phyloP scores from a whole-genome alignment of 441 rosid species.

The Hura crepitans region DNA sequence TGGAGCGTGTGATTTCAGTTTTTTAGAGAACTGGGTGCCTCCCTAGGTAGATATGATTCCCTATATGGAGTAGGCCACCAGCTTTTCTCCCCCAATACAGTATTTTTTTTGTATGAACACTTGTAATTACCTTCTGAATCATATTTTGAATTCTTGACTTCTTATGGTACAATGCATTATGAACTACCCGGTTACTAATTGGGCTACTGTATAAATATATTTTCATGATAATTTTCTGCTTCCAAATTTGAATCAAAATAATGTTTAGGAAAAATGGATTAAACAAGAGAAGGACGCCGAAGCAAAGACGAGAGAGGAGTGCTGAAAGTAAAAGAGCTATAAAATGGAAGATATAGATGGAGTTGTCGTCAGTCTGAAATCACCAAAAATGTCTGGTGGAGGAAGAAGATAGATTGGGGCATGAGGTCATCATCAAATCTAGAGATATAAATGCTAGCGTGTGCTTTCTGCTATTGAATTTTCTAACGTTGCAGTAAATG shows the following conservation, averaged over 20 bases:
- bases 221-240: background rate
- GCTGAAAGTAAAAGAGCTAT: background rate
- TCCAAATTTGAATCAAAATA: background rate
- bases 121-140: too few relatives aligned
- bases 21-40: conserved; percentile 22
- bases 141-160: too few relatives aligned
- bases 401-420: conserved; percentile 53
- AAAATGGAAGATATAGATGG: background rate
- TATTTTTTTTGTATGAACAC: conserved; percentile 7
- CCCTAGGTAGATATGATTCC: conserved; percentile 50
- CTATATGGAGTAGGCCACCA: conserved; percentile 29
- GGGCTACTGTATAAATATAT: too few relatives aligned
- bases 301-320: too few relatives aligned
- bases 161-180: too few relatives aligned
- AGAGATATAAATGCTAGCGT: conserved; percentile 62
- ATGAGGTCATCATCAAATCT: conserved; percentile 63
- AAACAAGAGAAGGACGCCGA: too few relatives aligned
- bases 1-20: conserved; percentile 20
- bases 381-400: conserved; percentile 37
- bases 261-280: too few relatives aligned
- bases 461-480: conserved; percentile 38
- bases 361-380: conserved; percentile 29
- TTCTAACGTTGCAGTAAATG: conserved; percentile 39
- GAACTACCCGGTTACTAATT: too few relatives aligned
- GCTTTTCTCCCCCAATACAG: conserved; percentile 29